These are phyloP conservation scores for Dictyostelium purpureum DNA, from an alignment of 78 protist genomes.

Conservation along the genomic window DNA sequence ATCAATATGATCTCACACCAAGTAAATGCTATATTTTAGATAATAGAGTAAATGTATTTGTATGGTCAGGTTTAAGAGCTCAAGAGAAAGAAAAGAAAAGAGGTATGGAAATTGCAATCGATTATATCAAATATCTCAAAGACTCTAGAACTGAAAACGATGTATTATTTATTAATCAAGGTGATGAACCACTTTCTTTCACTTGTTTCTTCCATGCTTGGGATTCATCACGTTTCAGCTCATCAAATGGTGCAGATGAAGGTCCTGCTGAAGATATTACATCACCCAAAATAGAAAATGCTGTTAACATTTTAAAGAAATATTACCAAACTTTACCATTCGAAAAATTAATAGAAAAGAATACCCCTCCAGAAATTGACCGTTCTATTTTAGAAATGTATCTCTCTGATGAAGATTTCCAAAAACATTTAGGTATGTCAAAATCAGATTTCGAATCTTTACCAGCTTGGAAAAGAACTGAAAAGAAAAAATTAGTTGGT, in stretches of 20 bases:
- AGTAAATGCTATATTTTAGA: constrained; percentile 35
- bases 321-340: constrained; percentile 59
- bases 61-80: constrained; percentile 63
- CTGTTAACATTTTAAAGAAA: constrained; percentile 32
- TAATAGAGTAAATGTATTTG: constrained; percentile 33
- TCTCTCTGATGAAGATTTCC: constrained; percentile 65
- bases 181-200: constrained; percentile 56
- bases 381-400: constrained; percentile 70
- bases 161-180: constrained; percentile 60
- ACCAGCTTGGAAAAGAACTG: constrained; percentile 74
- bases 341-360: constrained; percentile 46
- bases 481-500: constrained; percentile 15
- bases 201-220: constrained; percentile 53
- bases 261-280: neutral
- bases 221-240: constrained; percentile 37
- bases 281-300: constrained; percentile 46
- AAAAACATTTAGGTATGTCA: constrained; percentile 34
- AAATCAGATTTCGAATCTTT: constrained; percentile 47
- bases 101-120: constrained; percentile 65
- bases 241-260: constrained; percentile 33
- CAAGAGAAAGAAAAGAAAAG: constrained; percentile 65
- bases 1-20: constrained; percentile 44
- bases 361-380: constrained; percentile 75
- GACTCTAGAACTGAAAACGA: constrained; percentile 44
- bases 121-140: constrained; percentile 2